phyloP scores from a whole-genome alignment of 371 early-diverging fungal genomes.

The Apophysomyces variabilis region DNA sequence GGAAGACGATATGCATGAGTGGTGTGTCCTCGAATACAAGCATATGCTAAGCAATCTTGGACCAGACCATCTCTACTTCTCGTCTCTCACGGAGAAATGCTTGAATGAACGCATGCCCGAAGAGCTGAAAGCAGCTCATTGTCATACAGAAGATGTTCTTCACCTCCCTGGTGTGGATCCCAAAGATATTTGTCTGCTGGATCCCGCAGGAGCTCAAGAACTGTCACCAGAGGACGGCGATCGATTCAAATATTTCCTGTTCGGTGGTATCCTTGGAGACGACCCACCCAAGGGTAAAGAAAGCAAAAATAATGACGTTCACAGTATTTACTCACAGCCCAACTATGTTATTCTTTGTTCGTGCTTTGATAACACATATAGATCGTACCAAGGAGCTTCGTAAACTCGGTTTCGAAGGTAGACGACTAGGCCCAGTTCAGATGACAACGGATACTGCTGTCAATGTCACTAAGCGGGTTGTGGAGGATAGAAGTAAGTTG shows the following conservation, averaged over 20 bases:
- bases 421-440: slow-evolving; percentile 77
- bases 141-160: slow-evolving; percentile 62
- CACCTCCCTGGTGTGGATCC: slow-evolving; percentile 60
- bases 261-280: slow-evolving; percentile 83
- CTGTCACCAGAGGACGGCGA: slow-evolving; percentile 73
- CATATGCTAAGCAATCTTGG: slow-evolving; percentile 72
- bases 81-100: slow-evolving; percentile 59
- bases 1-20: slow-evolving; percentile 77
- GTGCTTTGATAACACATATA: slow-evolving; percentile 14
- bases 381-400: slow-evolving; percentile 81
- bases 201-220: slow-evolving; percentile 65
- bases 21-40: slow-evolving; percentile 77
- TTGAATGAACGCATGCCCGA: slow-evolving; percentile 56
- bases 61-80: slow-evolving; percentile 62
- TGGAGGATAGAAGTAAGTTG: slow-evolving; percentile 60
- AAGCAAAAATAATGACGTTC: not conserved
- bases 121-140: slow-evolving; percentile 57
- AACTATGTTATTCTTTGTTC: too few relatives aligned
- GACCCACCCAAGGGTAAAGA: slow-evolving; percentile 68
- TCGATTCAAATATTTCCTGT: slow-evolving; percentile 73
- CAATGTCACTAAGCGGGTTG: slow-evolving; percentile 64
- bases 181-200: slow-evolving; percentile 74
- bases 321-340: too few relatives aligned
- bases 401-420: slow-evolving; percentile 74
- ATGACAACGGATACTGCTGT: slow-evolving; percentile 79